phyloP scores from a whole-genome alignment of 164 flowering plant species.

The Magnolia changhungtana region DNA sequence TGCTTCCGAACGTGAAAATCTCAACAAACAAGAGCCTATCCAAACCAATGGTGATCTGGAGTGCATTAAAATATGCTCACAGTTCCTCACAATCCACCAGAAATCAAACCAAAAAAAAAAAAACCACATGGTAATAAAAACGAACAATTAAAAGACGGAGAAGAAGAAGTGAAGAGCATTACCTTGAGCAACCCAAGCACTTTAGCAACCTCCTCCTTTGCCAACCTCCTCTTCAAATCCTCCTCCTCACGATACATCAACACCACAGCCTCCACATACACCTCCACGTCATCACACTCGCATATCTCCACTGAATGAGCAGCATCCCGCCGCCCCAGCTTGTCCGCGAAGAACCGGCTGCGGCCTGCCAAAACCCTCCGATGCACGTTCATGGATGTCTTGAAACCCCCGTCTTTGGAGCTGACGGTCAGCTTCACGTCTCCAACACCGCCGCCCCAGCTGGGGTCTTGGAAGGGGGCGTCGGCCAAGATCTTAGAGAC shows the following conservation, averaged over 20 bases:
- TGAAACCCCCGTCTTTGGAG: slow-evolving; percentile 58
- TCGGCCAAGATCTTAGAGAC: slow-evolving; percentile 43
- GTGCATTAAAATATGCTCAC: background rate
- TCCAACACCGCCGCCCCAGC: slow-evolving; percentile 31
- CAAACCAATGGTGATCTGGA: background rate
- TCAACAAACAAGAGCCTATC: background rate
- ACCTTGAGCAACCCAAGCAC: slow-evolving; percentile 82
- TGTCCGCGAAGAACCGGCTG: slow-evolving; percentile 78
- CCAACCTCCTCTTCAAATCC: slow-evolving; percentile 65
- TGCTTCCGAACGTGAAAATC: background rate
- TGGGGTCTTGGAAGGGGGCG: slow-evolving; percentile 35
- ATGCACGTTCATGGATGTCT: slow-evolving; percentile 67
- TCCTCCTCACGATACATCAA: slow-evolving; percentile 76
- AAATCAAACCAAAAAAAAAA: too few relatives aligned
- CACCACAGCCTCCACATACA: slow-evolving; percentile 73
- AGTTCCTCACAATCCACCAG: background rate
- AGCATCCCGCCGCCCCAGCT: slow-evolving; percentile 30
- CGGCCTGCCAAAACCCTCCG: slow-evolving; percentile 48
- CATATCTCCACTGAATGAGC: slow-evolving; percentile 74
- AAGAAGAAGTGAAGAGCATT: background rate
- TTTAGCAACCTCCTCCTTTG: slow-evolving; percentile 56
- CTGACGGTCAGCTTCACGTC: slow-evolving; percentile 73
- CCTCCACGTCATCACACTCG: slow-evolving; percentile 87
- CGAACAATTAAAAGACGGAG: background rate
- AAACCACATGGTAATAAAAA: background rate